Conservation (phyloP, 768 basidiomycete genomes). For the Sarcomyxa edulis region DNA sequence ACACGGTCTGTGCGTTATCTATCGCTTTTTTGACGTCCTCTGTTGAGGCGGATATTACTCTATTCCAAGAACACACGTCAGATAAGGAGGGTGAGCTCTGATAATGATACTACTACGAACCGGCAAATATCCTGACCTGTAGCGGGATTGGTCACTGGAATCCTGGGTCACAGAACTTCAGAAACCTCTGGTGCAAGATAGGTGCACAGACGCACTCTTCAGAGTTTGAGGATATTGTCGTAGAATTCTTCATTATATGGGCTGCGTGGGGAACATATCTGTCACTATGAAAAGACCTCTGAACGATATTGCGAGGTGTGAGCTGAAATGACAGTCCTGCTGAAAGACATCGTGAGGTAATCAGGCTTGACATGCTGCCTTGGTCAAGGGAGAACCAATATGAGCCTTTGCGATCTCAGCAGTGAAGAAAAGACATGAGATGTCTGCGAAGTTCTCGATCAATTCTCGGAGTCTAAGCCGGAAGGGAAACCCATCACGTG, state of each 20-base stretch:
- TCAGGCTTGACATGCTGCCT: background rate
- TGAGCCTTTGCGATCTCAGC: too few relatives aligned
- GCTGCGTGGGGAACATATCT: slow-evolving; percentile 9
- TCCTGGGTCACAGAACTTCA: slow-evolving; percentile 23
- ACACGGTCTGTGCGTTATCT: slow-evolving; percentile 48
- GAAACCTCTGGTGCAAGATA: background rate
- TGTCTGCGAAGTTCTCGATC: too few relatives aligned
- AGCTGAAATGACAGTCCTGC: background rate
- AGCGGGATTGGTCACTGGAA: slow-evolving; percentile 63
- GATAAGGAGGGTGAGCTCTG: background rate
- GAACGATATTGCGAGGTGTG: background rate
- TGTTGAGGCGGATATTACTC: slow-evolving; percentile 49
- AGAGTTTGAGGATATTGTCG: background rate
- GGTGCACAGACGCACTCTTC: background rate
- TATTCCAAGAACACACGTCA: slow-evolving; percentile 17
- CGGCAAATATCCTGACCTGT: slow-evolving; percentile 53
- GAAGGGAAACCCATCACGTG: too few relatives aligned
- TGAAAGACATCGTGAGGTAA: background rate
- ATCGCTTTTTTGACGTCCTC: slow-evolving; percentile 50
- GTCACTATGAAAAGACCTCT: slow-evolving; percentile 8
- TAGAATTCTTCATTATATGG: background rate
- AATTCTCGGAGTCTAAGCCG: too few relatives aligned
- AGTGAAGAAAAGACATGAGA: background rate
- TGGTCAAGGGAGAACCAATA: too few relatives aligned
- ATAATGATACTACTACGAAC: slow-evolving; percentile 30